Conservation (phyloP, 352 stramenopile genomes). For the Thraustotheca clavata region DNA sequence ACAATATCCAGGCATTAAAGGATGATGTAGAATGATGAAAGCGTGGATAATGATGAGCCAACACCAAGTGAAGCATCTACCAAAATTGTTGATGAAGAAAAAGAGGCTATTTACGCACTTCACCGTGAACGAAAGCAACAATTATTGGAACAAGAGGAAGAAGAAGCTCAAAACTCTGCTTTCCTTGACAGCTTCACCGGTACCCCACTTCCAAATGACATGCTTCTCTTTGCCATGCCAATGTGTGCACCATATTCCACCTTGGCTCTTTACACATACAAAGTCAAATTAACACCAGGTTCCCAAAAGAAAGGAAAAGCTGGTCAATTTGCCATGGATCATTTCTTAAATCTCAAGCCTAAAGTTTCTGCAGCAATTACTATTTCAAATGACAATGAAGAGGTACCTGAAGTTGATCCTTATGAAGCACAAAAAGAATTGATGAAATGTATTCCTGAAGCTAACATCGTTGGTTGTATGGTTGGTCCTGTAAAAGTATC, state of each 20-base stretch:
- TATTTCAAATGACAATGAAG: conserved; percentile 18
- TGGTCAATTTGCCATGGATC: conserved; percentile 77
- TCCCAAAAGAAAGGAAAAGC: conserved; percentile 88
- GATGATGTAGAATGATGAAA: conserved; percentile 14
- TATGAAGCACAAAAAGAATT: conserved; percentile 76
- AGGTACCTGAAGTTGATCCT: conserved; percentile 45
- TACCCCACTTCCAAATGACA: conserved; percentile 61
- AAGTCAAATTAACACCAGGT: conserved; percentile 87
- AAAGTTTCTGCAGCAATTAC: conserved; percentile 39
- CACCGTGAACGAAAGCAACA: conserved; percentile 79
- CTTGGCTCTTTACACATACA: conserved; percentile 87
- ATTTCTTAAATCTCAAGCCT: conserved; percentile 71
- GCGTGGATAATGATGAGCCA: conserved; percentile 3
- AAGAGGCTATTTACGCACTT: conserved; percentile 24
- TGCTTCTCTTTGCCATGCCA: conserved; percentile 84
- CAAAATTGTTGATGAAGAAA: conserved; percentile 15
- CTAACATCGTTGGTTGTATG: conserved; percentile 85
- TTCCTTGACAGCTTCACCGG: conserved; percentile 85
- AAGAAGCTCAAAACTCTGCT: conserved; percentile 59
- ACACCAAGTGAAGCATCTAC: not conserved
- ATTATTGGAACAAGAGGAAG: conserved; percentile 74
- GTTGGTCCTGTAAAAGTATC: conserved; percentile 87
- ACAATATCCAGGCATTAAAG: conserved; percentile 22
- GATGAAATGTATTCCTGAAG: conserved; percentile 84
- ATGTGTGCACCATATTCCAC: conserved; percentile 87